A percentile compares a stretch with the other conserved stretches of the same genome.
Evolutionary conservation across 2,329 filamentous ascomycete species (phyloP).

Genomic region (Botrytis porri): DNA sequence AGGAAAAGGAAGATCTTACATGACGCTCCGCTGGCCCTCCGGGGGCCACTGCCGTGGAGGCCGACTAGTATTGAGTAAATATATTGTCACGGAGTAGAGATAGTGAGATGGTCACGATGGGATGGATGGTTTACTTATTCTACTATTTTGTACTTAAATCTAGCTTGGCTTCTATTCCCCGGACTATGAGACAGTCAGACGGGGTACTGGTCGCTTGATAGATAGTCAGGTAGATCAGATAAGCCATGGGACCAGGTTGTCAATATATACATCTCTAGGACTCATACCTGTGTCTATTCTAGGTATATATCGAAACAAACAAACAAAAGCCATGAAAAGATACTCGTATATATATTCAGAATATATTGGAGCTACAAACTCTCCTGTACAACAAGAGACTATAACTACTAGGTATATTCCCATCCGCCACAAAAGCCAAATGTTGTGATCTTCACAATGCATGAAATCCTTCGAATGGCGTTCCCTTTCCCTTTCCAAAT

Average conservation of each 20-base stretch:
- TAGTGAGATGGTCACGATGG: background rate
- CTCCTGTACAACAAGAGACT: background rate
- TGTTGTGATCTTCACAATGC: background rate
- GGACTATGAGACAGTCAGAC: background rate
- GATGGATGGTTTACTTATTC: background rate
- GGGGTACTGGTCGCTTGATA: background rate
- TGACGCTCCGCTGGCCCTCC: slow-evolving; percentile 1
- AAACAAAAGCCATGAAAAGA: background rate
- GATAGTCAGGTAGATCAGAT: background rate
- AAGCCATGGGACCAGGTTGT: background rate
- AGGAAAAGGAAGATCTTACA: background rate
- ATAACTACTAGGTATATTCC: background rate
- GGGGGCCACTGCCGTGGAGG: slow-evolving; percentile 1
- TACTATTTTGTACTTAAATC: background rate
- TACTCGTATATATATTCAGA: background rate
- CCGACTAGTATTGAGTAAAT: background rate
- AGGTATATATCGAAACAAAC: background rate
- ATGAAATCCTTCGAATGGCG: background rate
- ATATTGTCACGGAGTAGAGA: background rate
- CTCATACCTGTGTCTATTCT: background rate
- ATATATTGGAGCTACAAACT: background rate
- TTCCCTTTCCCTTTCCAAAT: background rate
- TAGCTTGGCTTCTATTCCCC: background rate
- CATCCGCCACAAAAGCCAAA: background rate
- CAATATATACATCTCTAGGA: background rate